Base-by-base conservation (phyloP, 306 rosid species). In the Lathyrus sativus region DNA sequence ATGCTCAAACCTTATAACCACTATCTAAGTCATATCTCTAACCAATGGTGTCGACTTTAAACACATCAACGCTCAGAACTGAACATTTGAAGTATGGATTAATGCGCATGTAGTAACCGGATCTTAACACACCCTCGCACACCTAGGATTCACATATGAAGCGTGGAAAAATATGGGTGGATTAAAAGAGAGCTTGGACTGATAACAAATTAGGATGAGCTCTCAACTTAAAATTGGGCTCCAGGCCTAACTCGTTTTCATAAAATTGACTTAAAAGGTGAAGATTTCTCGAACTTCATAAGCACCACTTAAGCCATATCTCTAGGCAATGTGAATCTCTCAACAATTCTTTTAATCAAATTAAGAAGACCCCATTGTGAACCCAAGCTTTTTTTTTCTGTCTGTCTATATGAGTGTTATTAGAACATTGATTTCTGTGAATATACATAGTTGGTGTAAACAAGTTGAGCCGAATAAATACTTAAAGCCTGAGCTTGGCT, bases 391-490 rank as follows among this genome's bases (percentile, higher is more conserved):
- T 44, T 4, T 61, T 19, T 35, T 33, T 14, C 53, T 8, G 3
- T 46, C 19, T 29, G 24, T 31, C 19, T 17, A 38, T 17, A 38
- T 17, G 56, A 70, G 41, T 50, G 53, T 46, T 24, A n/a, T 26
- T 9, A 43, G 9, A 64, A 49, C 42, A 22, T 17, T 13, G 18
- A 3, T 11, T 37, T 70, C 9, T 65, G 31, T 54, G 45, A 48
- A 44, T 44, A 13, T 12, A 44, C 2, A 5, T 44, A 44, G 49
- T 13, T 13, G 49, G 49, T 44, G 15, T 44, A 44, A 44, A 13
- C 14, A n/a, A 44, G 49, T 44, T 2, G 42, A 18, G 67, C 78
- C 45, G 60, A 31, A 13, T 44, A 13, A 31, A 13, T 44, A 44
- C 49, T 13, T 44, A 44, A 44, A 12, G 39, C 39, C 38, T 2